Base-by-base conservation (phyloP, 805 yeast species). In the Lipomyces spencermartinsiae region DNA sequence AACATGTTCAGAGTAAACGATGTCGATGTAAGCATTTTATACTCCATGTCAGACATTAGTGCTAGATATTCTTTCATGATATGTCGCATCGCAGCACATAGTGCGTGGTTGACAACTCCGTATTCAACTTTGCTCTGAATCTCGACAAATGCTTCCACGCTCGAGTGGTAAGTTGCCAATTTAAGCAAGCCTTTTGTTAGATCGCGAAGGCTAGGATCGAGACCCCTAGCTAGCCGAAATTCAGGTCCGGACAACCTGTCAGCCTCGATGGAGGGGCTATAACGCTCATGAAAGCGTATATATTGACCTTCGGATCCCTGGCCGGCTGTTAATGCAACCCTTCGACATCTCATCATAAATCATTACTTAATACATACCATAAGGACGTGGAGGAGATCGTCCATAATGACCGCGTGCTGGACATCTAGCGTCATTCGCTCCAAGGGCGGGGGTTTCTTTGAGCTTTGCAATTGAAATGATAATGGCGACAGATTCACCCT, bases 271-370 rank as follows among this genome's bases (percentile, higher is more conserved):
- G 69, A 66, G 0, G 88, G 87, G 73, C 87, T 85, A 74, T 85
- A 91, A 25, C 83, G 81, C 56, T 86, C 89, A 39, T 88, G 83
- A 75, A 84, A 92, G 57, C 93, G 81, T 46, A 94, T 86, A 74
- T 90, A 92, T 25, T 83, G 82, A 0, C 98, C 98, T 76, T 93
- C 97, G 37, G 67, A 34, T 84, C 78, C 0, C 96, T 96, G 29
- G 1, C 8, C 37, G 14, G 10, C n/a, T 34, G 14, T 55, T n/a
- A 29, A 8, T 16, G 14, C 35, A 31, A 35, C 29, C 4, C 34
- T n/a, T 10, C n/a, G 16, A n/a, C 22, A 31, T 4, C 4, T 14
- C 16, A 10, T 33, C 25, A n/a, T 19, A 25, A 4, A 14, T 29
- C 10, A 39, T 29, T 4, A 4, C 29, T 2, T 12, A 4, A 10